Conservation (phyloP, 2,329 filamentous ascomycete genomes). For the Drechmeria coniospora region DNA sequence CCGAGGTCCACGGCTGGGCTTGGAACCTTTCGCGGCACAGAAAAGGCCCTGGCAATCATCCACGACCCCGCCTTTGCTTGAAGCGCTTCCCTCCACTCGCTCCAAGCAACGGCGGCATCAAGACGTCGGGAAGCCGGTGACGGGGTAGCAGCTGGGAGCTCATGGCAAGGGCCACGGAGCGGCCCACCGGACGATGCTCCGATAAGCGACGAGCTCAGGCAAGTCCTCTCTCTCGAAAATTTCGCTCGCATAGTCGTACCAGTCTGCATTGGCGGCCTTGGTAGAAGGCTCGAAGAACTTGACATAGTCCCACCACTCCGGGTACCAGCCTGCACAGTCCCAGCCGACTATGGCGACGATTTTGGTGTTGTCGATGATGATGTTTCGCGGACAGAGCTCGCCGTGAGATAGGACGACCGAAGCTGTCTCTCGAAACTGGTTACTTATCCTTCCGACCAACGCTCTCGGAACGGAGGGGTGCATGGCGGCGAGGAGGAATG, state of each 20-base stretch:
- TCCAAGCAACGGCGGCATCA: too few relatives aligned
- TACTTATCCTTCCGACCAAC: conserved; percentile 9
- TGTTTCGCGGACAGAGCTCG: conserved; percentile 13
- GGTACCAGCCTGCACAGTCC: conserved; percentile 17
- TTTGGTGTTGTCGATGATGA: conserved; percentile 11
- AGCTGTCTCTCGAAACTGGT: conserved; percentile 7
- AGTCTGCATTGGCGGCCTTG: conserved; percentile 12
- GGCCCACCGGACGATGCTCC: conserved; percentile 15
- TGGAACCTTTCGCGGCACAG: too few relatives aligned
- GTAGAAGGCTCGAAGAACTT: conserved; percentile 18
- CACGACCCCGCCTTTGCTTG: too few relatives aligned
- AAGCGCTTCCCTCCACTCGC: too few relatives aligned
- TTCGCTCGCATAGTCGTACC: conserved; percentile 15
- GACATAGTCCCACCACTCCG: conserved; percentile 19
- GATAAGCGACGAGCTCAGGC: conserved; percentile 14
- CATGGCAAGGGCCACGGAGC: too few relatives aligned
- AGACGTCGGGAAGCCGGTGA: too few relatives aligned
- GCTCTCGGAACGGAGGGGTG: conserved; percentile 10
- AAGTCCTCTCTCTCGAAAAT: conserved; percentile 12
- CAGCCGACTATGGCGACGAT: conserved; percentile 14
- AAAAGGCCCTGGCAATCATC: too few relatives aligned
- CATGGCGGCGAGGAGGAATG: conserved; percentile 12
- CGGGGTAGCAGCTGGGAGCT: too few relatives aligned
- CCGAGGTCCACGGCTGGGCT: too few relatives aligned
- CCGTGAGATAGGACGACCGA: conserved; percentile 11